Percentiles rank a stretch among this genome's conserved stretches.
These are phyloP conservation scores for Cyclotella cryptica DNA, from an alignment of 108 stramenopile genomes.

Conservation along the genomic window DNA sequence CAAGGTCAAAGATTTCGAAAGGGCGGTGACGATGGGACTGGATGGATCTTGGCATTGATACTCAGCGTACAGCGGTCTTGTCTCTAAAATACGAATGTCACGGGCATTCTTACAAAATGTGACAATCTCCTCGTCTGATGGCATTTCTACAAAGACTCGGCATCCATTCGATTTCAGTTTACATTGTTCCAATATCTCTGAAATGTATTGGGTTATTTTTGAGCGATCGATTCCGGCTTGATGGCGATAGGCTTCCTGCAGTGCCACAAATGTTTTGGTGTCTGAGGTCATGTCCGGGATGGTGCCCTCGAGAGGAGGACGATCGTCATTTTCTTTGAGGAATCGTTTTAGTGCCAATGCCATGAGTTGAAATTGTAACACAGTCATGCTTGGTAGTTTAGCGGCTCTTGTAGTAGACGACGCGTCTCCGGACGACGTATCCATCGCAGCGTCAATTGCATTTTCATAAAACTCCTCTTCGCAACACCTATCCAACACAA, in stretches of 20 bases:
- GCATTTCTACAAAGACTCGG: conserved; percentile 29
- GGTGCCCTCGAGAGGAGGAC: conserved; percentile 85
- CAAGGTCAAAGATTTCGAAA: conserved; percentile 5
- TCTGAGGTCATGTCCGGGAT: conserved; percentile 96
- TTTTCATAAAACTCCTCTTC: conserved; percentile 33
- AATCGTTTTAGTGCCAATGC: conserved; percentile 63
- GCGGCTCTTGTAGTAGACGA: neutral
- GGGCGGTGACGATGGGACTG: conserved; percentile 23
- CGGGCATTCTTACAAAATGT: conserved; percentile 84
- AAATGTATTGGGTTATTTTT: conserved; percentile 34
- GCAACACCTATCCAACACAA: conserved; percentile 44
- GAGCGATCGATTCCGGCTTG: conserved; percentile 73
- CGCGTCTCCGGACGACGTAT: neutral
- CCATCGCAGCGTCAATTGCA: conserved; percentile 8
- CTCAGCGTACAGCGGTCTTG: conserved; percentile 67
- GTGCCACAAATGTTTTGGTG: conserved; percentile 76
- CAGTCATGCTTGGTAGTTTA: conserved; percentile 1
- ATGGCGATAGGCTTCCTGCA: conserved; percentile 82
- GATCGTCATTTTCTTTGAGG: conserved; percentile 50
- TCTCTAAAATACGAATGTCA: conserved; percentile 63
- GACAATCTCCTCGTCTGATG: conserved; percentile 62
- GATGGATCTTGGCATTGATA: conserved; percentile 46
- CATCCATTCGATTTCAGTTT: conserved; percentile 23
- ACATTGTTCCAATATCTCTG: conserved; percentile 38
- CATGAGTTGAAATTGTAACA: conserved; percentile 53